These are phyloP conservation scores for Ailanthus altissimus DNA, from an alignment of 345 rosid genomes.

Conservation along the genomic window DNA sequence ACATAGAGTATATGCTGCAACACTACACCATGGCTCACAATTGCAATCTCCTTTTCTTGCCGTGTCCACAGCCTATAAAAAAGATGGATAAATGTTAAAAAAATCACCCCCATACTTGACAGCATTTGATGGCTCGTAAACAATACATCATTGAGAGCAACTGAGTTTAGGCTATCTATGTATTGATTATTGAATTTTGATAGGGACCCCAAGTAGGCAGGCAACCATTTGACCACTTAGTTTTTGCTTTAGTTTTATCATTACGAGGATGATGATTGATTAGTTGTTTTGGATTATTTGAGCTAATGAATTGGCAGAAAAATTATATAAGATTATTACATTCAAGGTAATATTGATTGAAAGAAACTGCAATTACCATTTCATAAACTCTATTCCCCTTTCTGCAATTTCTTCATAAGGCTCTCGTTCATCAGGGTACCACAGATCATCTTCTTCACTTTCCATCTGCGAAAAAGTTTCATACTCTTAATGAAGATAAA, in stretches of 20 bases:
- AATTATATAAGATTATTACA: not conserved
- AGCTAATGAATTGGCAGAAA: not conserved
- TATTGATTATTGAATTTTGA: too few species aligned
- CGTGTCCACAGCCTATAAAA: constrained; percentile 13
- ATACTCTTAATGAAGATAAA: not conserved
- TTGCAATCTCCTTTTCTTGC: constrained; percentile 5
- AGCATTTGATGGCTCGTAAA: too few species aligned
- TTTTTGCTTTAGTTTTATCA: too few species aligned
- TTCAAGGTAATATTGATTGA: not conserved
- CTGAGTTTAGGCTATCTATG: too few species aligned
- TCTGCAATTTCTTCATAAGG: constrained; percentile 47
- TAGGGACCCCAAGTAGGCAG: too few species aligned
- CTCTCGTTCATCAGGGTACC: constrained; percentile 60
- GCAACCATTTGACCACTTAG: too few species aligned
- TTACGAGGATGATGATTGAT: too few species aligned
- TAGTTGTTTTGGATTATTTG: too few species aligned
- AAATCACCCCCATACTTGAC: too few species aligned
- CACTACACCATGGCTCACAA: constrained; percentile 22
- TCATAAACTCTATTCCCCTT: constrained; percentile 57
- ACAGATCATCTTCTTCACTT: constrained; percentile 58
- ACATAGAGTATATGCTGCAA: constrained; percentile 9
- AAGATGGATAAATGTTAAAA: not conserved
- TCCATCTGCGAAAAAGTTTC: constrained; percentile 48
- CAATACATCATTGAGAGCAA: too few species aligned
- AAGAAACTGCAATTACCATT: constrained; percentile 41